Evolutionary conservation across 768 basidiomycete genomes (phyloP), one percentile per base, ranked within the genome.

Genomic region (Pholiota molesta): DNA sequence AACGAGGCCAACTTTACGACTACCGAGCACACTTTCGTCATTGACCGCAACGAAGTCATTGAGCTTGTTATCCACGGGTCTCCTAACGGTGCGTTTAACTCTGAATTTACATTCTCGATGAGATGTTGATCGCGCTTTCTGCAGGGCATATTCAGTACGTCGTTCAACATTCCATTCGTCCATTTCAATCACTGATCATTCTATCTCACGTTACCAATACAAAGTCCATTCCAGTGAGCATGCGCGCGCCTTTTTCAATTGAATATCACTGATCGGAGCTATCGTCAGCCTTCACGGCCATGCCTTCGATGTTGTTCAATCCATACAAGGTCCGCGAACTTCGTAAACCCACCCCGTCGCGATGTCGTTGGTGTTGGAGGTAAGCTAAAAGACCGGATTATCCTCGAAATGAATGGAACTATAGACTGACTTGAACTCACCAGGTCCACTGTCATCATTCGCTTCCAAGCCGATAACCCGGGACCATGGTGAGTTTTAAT

Each of bases 121-220:
- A 23, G 54, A 23, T 13, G 8, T 59, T 11, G 33, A 6, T 49
- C 47, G 47, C 33, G 57, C 1, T 5, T 5, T 45, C 44, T 21
- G 8, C 14, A 67, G 66, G 66, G 17, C 66, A 65, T 53, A 61
- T 56, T 6, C 64, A 65, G 63, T 67, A 37, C 56, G 63, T 57
- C 6, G 16, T 19, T 35, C 37, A 23, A 14, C 31, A 11, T 19
- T 39, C 16, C n/a, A 6, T 5, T 23, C 10, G 14, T 31, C 53
- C 52, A 13, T 49, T 13, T 6, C 23, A 5, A 26, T 49, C 4
- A 14, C 47, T 49, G 23, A 49, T 21, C 47, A 26, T 11, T 49
- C 14, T 44, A 8, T 44, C 11, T 19, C 26, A 78, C 77, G 5
- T 61, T 86, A 44, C 78, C 83, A 17, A 86, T 83, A 75, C 28